Evolutionary conservation across 768 basidiomycete species (phyloP), one percentile per base, ranked within the genome.

Genomic region (Psilocybe cyanescens): DNA sequence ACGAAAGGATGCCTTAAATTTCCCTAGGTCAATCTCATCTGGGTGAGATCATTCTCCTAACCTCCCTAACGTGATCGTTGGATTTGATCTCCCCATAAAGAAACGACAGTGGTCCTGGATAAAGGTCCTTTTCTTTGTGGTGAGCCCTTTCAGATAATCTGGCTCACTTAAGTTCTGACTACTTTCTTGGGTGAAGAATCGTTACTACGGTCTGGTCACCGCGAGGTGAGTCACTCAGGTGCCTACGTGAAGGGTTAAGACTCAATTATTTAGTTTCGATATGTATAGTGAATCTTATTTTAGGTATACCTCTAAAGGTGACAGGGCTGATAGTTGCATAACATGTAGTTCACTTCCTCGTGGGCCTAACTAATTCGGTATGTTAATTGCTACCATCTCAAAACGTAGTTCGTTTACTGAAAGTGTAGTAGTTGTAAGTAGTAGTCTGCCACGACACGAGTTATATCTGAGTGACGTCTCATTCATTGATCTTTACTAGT

Each of bases 101-200:
- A 55, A 44, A 44, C n/a, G 54, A 39, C 17, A 55, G 19, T 55
- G 54, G 54, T 41, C 54, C 19, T 55, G 37, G 37, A 44, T 55
- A 14, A 55, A 55, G 24, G 8, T 44, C 8, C 41, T 55, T 6
- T 55, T 55, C 29, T 30, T 55, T 19, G 35, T 24, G 24, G 24
- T 24, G 24, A 24, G 24, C 24, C 1, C 24, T 24, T 24, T 1
- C 24, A 24, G 24, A 24, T 24, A 24, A 24, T 24, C 24, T 24
- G 24, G 24, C 24, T 24, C 24, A 24, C 24, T 24, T 24, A 24
- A 9, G 54, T 45, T 41, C 53, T 39, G 14, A 11, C 8, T 24
- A 24, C 24, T 24, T 24, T 24, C n/a, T 39, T 8, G 37, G 24
- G 29, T 28, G 16, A 9, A 55, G 54, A 55, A 55, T 55, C 54